Evolutionary conservation across 768 basidiomycete genomes (phyloP), one percentile per base, ranked within the genome.

Genomic region (Postia placenta): DNA sequence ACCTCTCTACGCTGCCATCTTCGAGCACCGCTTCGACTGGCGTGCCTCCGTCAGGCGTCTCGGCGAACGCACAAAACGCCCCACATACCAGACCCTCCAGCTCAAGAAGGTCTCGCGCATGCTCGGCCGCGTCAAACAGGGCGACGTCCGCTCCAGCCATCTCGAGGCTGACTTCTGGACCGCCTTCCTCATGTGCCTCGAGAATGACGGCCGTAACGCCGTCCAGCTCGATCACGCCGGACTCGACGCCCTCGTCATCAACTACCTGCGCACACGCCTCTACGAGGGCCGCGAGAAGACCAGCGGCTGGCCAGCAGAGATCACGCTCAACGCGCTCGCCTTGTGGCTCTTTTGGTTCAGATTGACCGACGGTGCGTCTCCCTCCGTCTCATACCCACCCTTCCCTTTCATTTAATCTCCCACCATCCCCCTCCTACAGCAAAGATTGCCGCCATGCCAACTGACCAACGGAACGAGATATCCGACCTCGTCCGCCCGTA

Each of bases 311-410:
- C 82, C 83, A 0, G 56, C 64, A 1, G 81, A 84, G 30, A 77
- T 59, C 43, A 58, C 67, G 3, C 39, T 67, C 23, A 79, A 76
- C 50, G 64, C 79, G 0, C 74, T 79, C 44, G 79, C 76, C 0
- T 51, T 87, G 14, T 86, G 83, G 81, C 46, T 84, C 1, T 62
- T 80, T 45, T 87, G 85, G 85, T 69, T 81, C 56, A 73, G 76
- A 26, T 75, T 73, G 11, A 74, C 78, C 4, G 60, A 69, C 56
- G 67, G 80, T 80, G 36, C 42, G 75, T 26, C 47, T 12, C 3
- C 14, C 4, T 25, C 22, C 30, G 17, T 36, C 11, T 23, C 15
- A 22, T 14, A 28, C 25, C n/a, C 14, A 38, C n/a, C 7, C 6
- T 2, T n/a, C 17, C 20, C 14, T 27, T 27, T n/a, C n/a, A n/a